A percentile compares a stretch with the other conserved stretches of the same genome.
phyloP scores from a whole-genome alignment of 441 rosid species.

The Corymbia calophylla region DNA sequence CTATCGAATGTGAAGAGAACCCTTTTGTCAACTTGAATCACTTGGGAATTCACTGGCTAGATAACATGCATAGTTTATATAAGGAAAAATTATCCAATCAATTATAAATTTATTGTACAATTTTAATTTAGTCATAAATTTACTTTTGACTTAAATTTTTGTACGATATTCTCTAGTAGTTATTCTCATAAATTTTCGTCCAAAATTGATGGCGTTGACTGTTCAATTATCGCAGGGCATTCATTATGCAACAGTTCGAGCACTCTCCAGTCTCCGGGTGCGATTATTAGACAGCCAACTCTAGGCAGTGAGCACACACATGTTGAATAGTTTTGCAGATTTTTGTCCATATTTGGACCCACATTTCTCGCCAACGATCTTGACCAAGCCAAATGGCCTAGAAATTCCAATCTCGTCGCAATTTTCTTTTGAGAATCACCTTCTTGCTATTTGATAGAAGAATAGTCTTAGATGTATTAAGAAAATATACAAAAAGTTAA shows the following conservation, averaged over 20 bases:
- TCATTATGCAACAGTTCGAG: background rate
- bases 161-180: too few species aligned
- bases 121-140: background rate
- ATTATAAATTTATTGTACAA: background rate
- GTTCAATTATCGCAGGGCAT: background rate
- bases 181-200: too few species aligned
- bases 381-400: background rate
- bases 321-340: background rate
- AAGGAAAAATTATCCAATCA: background rate
- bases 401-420: background rate
- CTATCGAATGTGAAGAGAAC: background rate
- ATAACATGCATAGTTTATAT: background rate
- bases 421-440: background rate
- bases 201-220: too few species aligned
- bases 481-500: background rate
- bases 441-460: background rate
- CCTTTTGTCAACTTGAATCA: background rate
- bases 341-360: background rate
- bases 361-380: background rate
- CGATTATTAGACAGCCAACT: background rate
- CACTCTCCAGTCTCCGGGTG: background rate
- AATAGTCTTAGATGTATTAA: background rate
- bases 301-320: background rate
- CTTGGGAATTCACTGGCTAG: background rate
- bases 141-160: background rate